Conservation (phyloP, 2,329 filamentous ascomycete species). For the Pyrenochaeta sp. region DNA sequence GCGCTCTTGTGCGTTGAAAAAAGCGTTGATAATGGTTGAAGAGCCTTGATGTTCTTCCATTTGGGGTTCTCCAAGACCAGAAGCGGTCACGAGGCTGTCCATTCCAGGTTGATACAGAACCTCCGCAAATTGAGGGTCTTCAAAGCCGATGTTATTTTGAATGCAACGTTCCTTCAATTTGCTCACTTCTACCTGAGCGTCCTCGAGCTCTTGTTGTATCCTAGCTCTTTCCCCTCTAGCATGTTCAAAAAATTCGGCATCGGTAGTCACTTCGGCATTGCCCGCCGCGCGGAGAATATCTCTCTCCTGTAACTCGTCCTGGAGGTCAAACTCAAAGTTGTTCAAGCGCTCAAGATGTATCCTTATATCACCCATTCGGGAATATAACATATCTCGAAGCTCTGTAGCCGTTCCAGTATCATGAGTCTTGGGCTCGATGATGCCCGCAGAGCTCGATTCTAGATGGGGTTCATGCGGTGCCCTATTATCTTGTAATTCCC, state of each 20-base stretch:
- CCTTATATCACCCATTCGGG: constrained; percentile 14
- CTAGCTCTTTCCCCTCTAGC: background rate
- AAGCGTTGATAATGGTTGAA: constrained; percentile 1
- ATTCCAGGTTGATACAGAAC: background rate
- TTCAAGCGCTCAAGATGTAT: constrained; percentile 13
- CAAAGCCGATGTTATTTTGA: constrained; percentile 9
- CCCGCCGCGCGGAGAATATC: constrained; percentile 6
- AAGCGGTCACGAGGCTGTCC: background rate
- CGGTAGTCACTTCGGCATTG: background rate
- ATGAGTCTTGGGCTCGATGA: background rate
- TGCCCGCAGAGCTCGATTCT: background rate
- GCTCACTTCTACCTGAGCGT: constrained; percentile 6
- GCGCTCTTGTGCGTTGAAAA: constrained; percentile 3
- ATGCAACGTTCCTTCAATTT: constrained; percentile 9
- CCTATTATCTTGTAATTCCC: background rate
- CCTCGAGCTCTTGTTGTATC: constrained; percentile 10
- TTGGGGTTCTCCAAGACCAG: background rate
- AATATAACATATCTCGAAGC: constrained; percentile 5
- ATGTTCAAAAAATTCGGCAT: constrained; percentile 12
- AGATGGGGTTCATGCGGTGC: background rate
- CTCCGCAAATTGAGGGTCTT: constrained; percentile 10
- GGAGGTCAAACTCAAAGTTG: constrained; percentile 16
- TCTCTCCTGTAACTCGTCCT: constrained; percentile 11
- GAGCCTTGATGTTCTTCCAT: background rate
- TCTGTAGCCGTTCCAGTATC: background rate